A percentile compares a stretch with the other conserved stretches of the same genome.
Evolutionary conservation across 768 basidiomycete genomes (phyloP).

Genomic region (Hypholoma sublateritium): DNA sequence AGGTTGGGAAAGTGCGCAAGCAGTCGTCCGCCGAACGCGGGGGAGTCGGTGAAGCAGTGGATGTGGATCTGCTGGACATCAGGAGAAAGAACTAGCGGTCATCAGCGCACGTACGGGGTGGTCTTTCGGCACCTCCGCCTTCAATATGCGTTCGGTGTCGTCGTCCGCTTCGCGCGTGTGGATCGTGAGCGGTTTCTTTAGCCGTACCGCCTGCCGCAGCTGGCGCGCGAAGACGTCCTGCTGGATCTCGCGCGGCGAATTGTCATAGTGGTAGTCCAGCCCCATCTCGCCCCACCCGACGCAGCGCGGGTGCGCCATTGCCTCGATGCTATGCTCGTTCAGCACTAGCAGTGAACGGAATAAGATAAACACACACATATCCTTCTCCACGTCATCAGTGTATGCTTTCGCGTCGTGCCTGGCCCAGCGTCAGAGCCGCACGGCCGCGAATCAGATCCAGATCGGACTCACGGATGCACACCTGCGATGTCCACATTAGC

Average conservation of each 20-base stretch:
- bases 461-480: conserved; percentile 63
- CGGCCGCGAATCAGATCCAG: no score
- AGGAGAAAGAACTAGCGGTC: not conserved
- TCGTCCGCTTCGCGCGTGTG: conserved; percentile 86
- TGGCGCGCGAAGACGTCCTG: conserved; percentile 67
- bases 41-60: conserved; percentile 86
- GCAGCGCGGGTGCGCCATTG: conserved; percentile 78
- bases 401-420: conserved; percentile 77
- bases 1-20: conserved; percentile 79
- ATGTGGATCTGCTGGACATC: conserved; percentile 62
- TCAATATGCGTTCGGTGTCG: conserved; percentile 78
- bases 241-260: conserved; percentile 71
- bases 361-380: conserved; percentile 48
- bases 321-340: conserved; percentile 62
- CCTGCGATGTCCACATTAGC: conserved; percentile 36
- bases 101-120: conserved; percentile 47
- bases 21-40: conserved; percentile 68
- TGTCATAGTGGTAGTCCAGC: conserved; percentile 82
- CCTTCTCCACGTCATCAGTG: conserved; percentile 62
- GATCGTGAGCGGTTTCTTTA: conserved; percentile 79
- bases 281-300: conserved; percentile 92
- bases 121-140: conserved; percentile 69
- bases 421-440: not conserved
- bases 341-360: not conserved
- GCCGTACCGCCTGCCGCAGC: conserved; percentile 61